Evolutionary conservation across 2,329 filamentous ascomycete species (phyloP), one percentile per base, ranked within the genome.

Genomic region (Penicillium italicum): DNA sequence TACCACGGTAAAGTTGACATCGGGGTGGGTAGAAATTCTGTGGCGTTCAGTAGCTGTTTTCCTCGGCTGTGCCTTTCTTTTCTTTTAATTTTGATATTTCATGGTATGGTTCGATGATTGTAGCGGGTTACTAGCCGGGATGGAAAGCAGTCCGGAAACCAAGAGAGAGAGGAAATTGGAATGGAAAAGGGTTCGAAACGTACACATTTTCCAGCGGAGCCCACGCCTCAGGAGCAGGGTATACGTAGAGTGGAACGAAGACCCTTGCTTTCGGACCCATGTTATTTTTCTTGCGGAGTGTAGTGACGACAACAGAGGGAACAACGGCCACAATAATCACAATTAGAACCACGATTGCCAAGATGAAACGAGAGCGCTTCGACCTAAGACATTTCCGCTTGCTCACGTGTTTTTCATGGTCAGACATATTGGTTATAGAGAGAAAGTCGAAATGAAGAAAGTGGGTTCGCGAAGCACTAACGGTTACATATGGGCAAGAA

Each of bases 221-320:
- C 77, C 78, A 80, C 22, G 76, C 76, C 41, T 73, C 76, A n/a
- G 72, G 68, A 37, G 70, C 69, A 53, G 77, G 77, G 66, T 80
- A 80, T 40, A 80, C 69, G 65, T 80, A 80, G 50, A 80, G 75
- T 57, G 77, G 78, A 42, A 81, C 71, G 55, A 80, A 69, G 14
- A 80, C 72, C 45, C 72, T 75, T 33, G 74, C 69, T 62, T 70
- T 72, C 5, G 73, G 70, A 34, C 67, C 66, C 66, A 70, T 71
- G 62, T 69, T 69, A 58, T 72, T 68, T 56, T 72, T 70, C 56
- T 67, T 70, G 53, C 63, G 66, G 24, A 70, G 64, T 31, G 69
- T 69, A 24, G 72, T 65, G 38, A 72, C 68, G 37, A 74, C 64
- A 30, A 71, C 67, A 7, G 71, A 60, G 24, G 70, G 69, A 31